Evolutionary conservation across 164 flowering plant genomes (phyloP).

Genomic region (Liriodendron chinense): DNA sequence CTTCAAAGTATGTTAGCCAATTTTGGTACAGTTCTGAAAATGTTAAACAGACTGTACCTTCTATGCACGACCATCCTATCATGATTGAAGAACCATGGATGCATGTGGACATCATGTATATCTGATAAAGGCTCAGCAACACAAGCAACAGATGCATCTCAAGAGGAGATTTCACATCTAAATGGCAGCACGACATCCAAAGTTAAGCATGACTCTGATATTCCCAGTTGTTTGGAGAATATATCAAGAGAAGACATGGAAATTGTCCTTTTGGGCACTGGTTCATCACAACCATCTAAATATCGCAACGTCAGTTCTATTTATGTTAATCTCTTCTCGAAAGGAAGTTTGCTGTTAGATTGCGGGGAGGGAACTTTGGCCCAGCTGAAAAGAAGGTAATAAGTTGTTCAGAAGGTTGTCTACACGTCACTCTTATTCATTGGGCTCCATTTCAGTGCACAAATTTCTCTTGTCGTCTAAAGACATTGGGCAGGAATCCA

Average conservation of each 20-base stretch:
- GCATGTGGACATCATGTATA: constrained; percentile 23
- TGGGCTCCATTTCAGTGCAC: neutral
- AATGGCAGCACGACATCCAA: constrained; percentile 1
- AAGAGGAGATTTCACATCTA: neutral
- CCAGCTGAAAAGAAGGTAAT: constrained; percentile 94
- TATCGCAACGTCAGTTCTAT: constrained; percentile 93
- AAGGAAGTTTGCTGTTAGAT: constrained; percentile 83
- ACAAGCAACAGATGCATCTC: constrained; percentile 5
- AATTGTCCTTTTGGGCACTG: constrained; percentile 93
- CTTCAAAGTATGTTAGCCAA: constrained; percentile 44
- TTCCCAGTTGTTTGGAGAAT: constrained; percentile 80
- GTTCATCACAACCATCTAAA: constrained; percentile 97
- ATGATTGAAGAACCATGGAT: constrained; percentile 82
- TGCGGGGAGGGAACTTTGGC: constrained; percentile 99
- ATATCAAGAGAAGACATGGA: constrained; percentile 87
- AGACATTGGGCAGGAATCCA: neutral
- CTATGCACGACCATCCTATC: constrained; percentile 13
- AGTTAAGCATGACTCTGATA: constrained; percentile 6
- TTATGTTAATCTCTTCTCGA: constrained; percentile 81
- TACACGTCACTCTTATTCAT: neutral
- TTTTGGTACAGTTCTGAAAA: constrained; percentile 41
- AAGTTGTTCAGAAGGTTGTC: neutral
- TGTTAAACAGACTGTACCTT: constrained; percentile 7
- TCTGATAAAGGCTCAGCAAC: constrained; percentile 12
- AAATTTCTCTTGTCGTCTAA: neutral